Evolutionary conservation across 2,329 filamentous ascomycete species (phyloP), one percentile per base, ranked within the genome.

Genomic region (Mariannaea sp.): DNA sequence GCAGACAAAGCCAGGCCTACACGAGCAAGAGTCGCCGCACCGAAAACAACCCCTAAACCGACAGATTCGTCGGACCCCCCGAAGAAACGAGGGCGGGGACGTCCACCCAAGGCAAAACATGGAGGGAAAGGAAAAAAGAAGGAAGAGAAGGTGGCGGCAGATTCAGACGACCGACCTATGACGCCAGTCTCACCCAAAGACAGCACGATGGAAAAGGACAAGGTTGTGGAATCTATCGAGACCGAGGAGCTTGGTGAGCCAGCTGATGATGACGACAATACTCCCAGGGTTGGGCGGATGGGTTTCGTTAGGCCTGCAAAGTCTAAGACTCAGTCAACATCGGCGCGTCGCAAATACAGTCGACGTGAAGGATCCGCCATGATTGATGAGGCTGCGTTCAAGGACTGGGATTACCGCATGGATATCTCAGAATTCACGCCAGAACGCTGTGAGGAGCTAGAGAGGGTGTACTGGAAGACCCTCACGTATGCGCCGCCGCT

Each of bases 391-490:
- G 88, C 88, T 56, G 89, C 90, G 1, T 99, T 97, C 75, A 87
- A 89, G 65, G 83, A 88, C 60, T 99, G 96, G 70, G 89, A 97
- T 69, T 97, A 97, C 70, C 86, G 84, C 42, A 88, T 97, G 73
- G 86, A 93, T 61, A 82, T 91, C 26, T 89, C 92, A 5, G 91
- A 97, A 48, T 99, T 89, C 69, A 96, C 92, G 0, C 82, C 88
- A 0, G 93, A 97, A 71, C 84, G 95, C 55, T 97, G 94, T 69
- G 91, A 95, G 63, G 94, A 99, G 69, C 81, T 99, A 5, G 94
- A 99, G 73, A 88, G 90, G 47, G 88, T 87, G 36, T 99, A 99
- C 75, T 99, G 94, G 94, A 97, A 95, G 74, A 96, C 91, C 1
- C 80, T 99, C 57, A 97, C 92, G 17, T 99, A 95, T 73, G 95